Percentiles rank a stretch among this genome's conserved stretches.
These are phyloP conservation scores for Hamamelis virginiana DNA, from an alignment of 164 flowering plant genomes.

Conservation along the genomic window DNA sequence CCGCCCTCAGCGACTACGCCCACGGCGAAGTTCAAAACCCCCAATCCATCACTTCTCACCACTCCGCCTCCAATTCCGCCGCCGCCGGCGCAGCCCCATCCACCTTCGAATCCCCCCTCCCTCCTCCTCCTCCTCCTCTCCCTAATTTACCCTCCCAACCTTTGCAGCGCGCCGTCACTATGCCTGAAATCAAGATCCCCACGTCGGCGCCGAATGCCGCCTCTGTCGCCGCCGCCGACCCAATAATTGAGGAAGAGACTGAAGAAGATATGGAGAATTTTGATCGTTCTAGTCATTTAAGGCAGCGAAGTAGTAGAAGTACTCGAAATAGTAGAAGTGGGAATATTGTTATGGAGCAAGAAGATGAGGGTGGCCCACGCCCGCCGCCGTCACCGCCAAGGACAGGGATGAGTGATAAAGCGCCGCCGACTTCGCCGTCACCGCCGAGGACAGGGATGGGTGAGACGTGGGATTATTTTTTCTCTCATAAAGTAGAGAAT, in stretches of 20 bases:
- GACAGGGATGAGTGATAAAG: slow-evolving; percentile 4
- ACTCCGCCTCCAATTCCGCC: neutral
- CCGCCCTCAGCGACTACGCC: slow-evolving; percentile 75
- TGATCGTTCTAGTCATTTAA: slow-evolving; percentile 16
- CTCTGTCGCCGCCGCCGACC: too few species aligned
- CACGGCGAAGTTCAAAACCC: slow-evolving; percentile 43
- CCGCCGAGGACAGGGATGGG: neutral
- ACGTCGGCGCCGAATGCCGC: slow-evolving; percentile 25
- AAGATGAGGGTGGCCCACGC: slow-evolving; percentile 22
- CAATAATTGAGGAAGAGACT: slow-evolving; percentile 45
- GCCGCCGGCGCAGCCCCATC: slow-evolving; percentile 9
- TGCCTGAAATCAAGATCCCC: slow-evolving; percentile 56
- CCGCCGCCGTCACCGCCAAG: slow-evolving; percentile 20
- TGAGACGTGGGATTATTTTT: slow-evolving; percentile 26
- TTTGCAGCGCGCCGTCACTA: slow-evolving; percentile 49
- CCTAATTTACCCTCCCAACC: slow-evolving; percentile 17
- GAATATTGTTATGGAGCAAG: neutral
- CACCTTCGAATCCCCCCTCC: slow-evolving; percentile 17
- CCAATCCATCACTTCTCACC: neutral
- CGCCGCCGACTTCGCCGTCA: slow-evolving; percentile 30
- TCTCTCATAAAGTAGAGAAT: slow-evolving; percentile 36
- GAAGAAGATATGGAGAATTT: slow-evolving; percentile 36
- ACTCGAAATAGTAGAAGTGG: slow-evolving; percentile 15
- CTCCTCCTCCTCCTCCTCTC: slow-evolving; percentile 30
- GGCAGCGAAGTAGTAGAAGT: slow-evolving; percentile 27